Evolutionary conservation across 805 yeast genomes (phyloP).

Genomic region (Saturnispora halmiae): DNA sequence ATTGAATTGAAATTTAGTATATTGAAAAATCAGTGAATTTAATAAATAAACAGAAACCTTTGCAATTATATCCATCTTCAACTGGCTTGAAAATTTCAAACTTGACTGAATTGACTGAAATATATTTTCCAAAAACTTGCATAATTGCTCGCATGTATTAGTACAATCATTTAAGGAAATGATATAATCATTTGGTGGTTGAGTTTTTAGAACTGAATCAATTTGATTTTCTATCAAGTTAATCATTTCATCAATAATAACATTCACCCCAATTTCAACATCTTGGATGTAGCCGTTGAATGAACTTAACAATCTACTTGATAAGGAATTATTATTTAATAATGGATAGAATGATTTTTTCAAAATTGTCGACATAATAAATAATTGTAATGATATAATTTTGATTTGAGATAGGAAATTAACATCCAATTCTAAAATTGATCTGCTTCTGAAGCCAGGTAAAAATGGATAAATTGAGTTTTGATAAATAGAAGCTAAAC

Average conservation of each 20-base stretch:
- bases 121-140: conserved; percentile 37
- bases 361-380: conserved; percentile 59
- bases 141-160: conserved; percentile 55
- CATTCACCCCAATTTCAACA: conserved; percentile 53
- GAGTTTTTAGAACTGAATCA: conserved; percentile 45
- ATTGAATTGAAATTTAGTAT: conserved; percentile 64
- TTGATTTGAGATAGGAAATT: conserved; percentile 20
- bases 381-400: conserved; percentile 30
- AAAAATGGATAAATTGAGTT: conserved; percentile 19
- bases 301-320: conserved; percentile 14
- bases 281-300: conserved; percentile 25
- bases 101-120: conserved; percentile 32
- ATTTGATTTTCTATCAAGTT: conserved; percentile 46
- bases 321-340: conserved; percentile 28
- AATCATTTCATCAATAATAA: conserved; percentile 51
- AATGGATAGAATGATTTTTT: conserved; percentile 71
- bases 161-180: conserved; percentile 46
- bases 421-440: conserved; percentile 19
- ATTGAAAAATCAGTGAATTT: conserved; percentile 56
- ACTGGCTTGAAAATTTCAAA: conserved; percentile 16
- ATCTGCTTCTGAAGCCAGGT: conserved; percentile 22
- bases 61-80: conserved; percentile 19
- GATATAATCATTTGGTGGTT: conserved; percentile 53
- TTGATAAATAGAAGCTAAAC: conserved; percentile 57
- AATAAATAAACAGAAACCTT: conserved; percentile 28